Conservation (phyloP, 768 basidiomycete species). For the Candolleomyces efflorescens region DNA sequence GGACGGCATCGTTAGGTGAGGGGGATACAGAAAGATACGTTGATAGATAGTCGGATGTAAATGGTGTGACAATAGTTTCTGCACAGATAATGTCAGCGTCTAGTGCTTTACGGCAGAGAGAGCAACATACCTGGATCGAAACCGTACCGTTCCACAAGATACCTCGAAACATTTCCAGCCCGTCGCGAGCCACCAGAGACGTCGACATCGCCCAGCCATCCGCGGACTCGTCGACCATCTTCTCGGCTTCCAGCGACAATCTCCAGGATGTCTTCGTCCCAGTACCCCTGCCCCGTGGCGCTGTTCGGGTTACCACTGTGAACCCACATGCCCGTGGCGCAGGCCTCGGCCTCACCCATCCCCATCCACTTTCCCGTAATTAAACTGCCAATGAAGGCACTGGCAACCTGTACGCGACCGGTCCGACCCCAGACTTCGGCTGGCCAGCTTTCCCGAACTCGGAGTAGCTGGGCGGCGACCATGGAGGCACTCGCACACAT, state of each 20-base stretch:
- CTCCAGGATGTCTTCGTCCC: constrained; percentile 78
- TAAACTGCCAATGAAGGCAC: constrained; percentile 68
- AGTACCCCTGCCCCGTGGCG: constrained; percentile 41
- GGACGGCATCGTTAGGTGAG: constrained; percentile 65
- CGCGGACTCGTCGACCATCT: constrained; percentile 66
- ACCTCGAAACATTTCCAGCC: constrained; percentile 64
- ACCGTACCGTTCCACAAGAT: constrained; percentile 76
- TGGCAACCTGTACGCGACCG: constrained; percentile 73
- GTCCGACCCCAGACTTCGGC: constrained; percentile 77
- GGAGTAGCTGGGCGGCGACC: constrained; percentile 70
- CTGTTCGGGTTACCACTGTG: constrained; percentile 41
- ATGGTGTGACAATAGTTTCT: constrained; percentile 73
- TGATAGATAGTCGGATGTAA: constrained; percentile 74
- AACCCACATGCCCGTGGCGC: constrained; percentile 76
- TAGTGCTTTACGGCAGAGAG: constrained; percentile 5
- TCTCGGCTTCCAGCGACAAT: constrained; percentile 74
- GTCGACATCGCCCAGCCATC: constrained; percentile 84
- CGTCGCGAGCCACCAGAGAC: constrained; percentile 58
- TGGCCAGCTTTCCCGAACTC: constrained; percentile 75
- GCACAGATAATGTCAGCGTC: neutral
- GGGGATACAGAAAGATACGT: constrained; percentile 76
- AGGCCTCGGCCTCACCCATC: constrained; percentile 75
- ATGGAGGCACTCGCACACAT: constrained; percentile 67
- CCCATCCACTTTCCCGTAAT: constrained; percentile 67
- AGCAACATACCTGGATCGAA: constrained; percentile 61